These are phyloP conservation scores for Boletales sp. DNA, from an alignment of 768 basidiomycete genomes.

Conservation along the genomic window DNA sequence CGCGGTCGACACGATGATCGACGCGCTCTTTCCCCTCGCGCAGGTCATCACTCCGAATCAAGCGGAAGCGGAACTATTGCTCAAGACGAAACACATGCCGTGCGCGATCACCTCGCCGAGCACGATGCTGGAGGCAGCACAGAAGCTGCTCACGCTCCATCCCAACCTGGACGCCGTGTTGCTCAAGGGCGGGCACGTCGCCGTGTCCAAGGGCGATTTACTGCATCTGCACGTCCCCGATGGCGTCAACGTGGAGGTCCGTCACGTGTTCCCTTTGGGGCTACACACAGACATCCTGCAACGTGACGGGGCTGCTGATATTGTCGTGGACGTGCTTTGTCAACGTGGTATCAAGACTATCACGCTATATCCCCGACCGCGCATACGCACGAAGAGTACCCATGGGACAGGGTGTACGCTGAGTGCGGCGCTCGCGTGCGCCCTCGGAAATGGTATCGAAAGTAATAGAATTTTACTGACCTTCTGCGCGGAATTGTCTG, in stretches of 20 bases:
- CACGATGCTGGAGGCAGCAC: constrained; percentile 60
- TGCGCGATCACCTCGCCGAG: constrained; percentile 42
- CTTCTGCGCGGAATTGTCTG: neutral
- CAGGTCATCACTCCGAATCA: constrained; percentile 83
- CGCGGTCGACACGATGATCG: constrained; percentile 57
- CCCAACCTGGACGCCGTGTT: constrained; percentile 60
- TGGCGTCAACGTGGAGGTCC: constrained; percentile 32
- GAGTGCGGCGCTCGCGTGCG: constrained; percentile 74
- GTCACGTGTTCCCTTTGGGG: constrained; percentile 43
- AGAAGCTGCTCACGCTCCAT: constrained; percentile 45
- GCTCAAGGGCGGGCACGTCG: constrained; percentile 83
- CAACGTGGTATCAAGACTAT: constrained; percentile 30
- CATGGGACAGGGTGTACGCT: constrained; percentile 95
- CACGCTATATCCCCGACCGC: constrained; percentile 57
- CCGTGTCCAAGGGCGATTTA: constrained; percentile 45
- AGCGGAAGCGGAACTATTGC: constrained; percentile 70
- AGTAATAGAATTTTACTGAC: constrained; percentile 29
- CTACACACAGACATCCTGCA: constrained; percentile 67
- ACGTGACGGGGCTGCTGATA: constrained; percentile 6
- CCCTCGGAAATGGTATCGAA: constrained; percentile 48
- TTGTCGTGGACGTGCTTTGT: constrained; percentile 67
- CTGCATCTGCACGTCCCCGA: constrained; percentile 24
- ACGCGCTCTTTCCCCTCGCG: constrained; percentile 67
- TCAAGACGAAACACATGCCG: constrained; percentile 37
- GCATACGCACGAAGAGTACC: constrained; percentile 66